These are phyloP conservation scores for Saturnispora galanensis DNA, from an alignment of 805 yeast genomes.

Conservation along the genomic window DNA sequence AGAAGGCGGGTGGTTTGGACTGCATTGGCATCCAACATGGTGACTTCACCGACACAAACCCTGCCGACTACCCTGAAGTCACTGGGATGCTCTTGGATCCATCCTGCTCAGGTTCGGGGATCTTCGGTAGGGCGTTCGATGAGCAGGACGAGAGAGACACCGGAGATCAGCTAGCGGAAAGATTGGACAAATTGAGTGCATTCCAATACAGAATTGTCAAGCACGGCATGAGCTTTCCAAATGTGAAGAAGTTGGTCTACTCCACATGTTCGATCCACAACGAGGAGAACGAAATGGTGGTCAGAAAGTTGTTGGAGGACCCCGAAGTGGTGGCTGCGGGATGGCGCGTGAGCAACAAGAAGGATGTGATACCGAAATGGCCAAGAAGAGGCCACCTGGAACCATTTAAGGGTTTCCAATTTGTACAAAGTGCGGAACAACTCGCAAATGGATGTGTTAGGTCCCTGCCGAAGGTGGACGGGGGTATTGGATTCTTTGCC, in stretches of 20 bases:
- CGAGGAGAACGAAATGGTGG: constrained; percentile 91
- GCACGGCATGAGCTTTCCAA: constrained; percentile 80
- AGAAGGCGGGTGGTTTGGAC: constrained; percentile 54
- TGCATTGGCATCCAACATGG: constrained; percentile 35
- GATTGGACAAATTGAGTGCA: constrained; percentile 66
- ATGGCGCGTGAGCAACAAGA: constrained; percentile 60
- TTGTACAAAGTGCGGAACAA: constrained; percentile 30
- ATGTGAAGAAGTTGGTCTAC: constrained; percentile 69
- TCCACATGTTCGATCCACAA: constrained; percentile 95
- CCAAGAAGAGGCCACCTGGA: constrained; percentile 68
- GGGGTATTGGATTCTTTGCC: constrained; percentile 98
- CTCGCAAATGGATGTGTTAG: constrained; percentile 84
- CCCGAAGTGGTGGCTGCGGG: constrained; percentile 53
- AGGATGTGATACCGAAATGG: constrained; percentile 75
- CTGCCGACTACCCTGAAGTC: constrained; percentile 50
- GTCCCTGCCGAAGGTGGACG: constrained; percentile 78
- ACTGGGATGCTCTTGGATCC: constrained; percentile 90
- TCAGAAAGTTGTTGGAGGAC: constrained; percentile 63
- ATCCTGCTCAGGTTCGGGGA: constrained; percentile 96
- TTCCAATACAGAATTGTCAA: constrained; percentile 83
- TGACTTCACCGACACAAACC: constrained; percentile 56
- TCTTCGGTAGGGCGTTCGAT: constrained; percentile 76
- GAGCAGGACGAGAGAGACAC: constrained; percentile 36
- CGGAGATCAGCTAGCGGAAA: constrained; percentile 33
- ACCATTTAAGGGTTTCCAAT: constrained; percentile 47